A percentile compares a stretch with the other conserved stretches of the same genome.
These are phyloP conservation scores for Tylopilus plumbeoviolaceoides DNA, from an alignment of 768 basidiomycete genomes.

Conservation along the genomic window DNA sequence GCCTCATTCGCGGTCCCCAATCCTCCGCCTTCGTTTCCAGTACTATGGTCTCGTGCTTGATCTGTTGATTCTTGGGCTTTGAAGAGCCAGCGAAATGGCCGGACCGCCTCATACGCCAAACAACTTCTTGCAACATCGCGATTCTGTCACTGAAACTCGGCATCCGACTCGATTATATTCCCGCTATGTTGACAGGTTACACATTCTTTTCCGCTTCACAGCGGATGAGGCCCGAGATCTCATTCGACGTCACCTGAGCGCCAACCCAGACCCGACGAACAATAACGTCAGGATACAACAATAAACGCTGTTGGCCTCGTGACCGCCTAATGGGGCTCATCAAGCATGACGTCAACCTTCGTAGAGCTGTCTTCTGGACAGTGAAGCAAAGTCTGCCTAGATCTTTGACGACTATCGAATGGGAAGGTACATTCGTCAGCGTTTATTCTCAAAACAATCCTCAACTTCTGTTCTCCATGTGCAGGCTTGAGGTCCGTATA, in stretches of 20 bases:
- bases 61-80: constrained; percentile 92
- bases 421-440: constrained; percentile 97
- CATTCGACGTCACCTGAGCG: constrained; percentile 95
- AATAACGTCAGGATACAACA: constrained; percentile 99
- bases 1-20: constrained; percentile 94
- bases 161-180: constrained; percentile 99
- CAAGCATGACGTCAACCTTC: constrained; percentile 99
- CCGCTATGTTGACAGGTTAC: constrained; percentile 91
- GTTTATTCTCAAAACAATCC: constrained; percentile 98
- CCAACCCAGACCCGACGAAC: constrained; percentile 97
- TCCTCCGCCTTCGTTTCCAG: constrained; percentile 99
- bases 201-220: constrained; percentile 96
- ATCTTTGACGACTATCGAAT: constrained; percentile 96
- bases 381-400: constrained; percentile 95
- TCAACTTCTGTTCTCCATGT: constrained; percentile 97
- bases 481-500: constrained; percentile 97
- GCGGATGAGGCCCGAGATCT: constrained; percentile 97
- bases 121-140: constrained; percentile 96
- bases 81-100: constrained; percentile 98
- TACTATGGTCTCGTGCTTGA: constrained; percentile 96
- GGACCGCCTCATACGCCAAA: constrained; percentile 97
- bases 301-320: constrained; percentile 98
- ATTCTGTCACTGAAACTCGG: constrained; percentile 90
- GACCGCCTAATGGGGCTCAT: constrained; percentile 99
- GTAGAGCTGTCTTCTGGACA: constrained; percentile 98